A percentile compares a stretch with the other conserved stretches of the same genome.
These are phyloP conservation scores for Mrakia blollopis DNA, from an alignment of 768 basidiomycete species.

Conservation along the genomic window DNA sequence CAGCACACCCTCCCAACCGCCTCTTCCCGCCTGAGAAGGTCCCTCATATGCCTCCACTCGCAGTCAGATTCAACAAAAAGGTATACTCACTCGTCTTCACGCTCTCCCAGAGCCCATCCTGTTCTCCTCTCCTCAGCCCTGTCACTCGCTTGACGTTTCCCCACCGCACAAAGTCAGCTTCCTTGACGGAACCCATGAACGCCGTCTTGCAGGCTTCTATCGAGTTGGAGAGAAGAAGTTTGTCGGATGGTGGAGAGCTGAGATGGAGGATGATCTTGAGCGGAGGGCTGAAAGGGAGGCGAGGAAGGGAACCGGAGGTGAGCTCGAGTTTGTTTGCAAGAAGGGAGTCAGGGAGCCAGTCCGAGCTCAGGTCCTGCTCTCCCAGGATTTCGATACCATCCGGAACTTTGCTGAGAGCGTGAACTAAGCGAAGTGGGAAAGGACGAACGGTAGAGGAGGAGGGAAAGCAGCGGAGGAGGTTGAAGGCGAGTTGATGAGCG, in stretches of 20 bases:
- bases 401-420: conserved; percentile 36
- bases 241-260: conserved; percentile 62
- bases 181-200: conserved; percentile 93
- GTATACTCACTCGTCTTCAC: conserved; percentile 76
- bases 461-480: conserved; percentile 38
- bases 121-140: conserved; percentile 78
- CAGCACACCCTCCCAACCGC: neutral
- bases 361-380: neutral
- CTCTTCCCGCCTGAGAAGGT: neutral
- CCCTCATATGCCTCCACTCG: neutral
- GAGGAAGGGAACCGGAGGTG: neutral
- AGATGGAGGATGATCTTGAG: conserved; percentile 24
- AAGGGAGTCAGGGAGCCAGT: neutral
- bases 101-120: conserved; percentile 96
- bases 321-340: neutral
- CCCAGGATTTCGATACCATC: too few species aligned
- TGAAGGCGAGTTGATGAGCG: conserved; percentile 50
- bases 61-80: neutral
- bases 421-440: conserved; percentile 70
- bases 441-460: conserved; percentile 8
- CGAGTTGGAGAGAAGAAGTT: conserved; percentile 70
- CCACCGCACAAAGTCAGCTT: conserved; percentile 96
- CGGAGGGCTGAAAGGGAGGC: neutral
- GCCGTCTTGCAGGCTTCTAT: conserved; percentile 84
- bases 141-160: conserved; percentile 93